Evolutionary conservation across 106 monocot genomes (phyloP).

Genomic region (Triglochin maritima): DNA sequence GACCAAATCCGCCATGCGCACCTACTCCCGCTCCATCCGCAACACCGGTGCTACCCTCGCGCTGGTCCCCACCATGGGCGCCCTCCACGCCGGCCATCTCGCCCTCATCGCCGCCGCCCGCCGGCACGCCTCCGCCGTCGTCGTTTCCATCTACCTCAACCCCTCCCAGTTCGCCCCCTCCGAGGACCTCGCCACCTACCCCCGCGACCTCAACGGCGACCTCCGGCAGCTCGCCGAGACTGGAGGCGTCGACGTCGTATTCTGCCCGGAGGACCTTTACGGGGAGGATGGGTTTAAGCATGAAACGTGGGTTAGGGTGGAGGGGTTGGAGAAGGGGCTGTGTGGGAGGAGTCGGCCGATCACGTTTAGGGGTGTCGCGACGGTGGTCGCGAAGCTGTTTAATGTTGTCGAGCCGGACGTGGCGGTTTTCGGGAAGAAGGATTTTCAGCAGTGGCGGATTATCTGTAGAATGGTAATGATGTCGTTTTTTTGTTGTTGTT

Average conservation of each 20-base stretch:
- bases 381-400: constrained; percentile 79
- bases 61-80: constrained; percentile 96
- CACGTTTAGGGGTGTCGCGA: constrained; percentile 83
- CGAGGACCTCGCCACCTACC: constrained; percentile 86
- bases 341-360: constrained; percentile 80
- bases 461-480: constrained; percentile 65
- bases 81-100: constrained; percentile 86
- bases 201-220: constrained; percentile 56
- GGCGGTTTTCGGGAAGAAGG: constrained; percentile 94
- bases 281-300: constrained; percentile 35
- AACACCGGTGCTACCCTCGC: constrained; percentile 35
- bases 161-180: constrained; percentile 89
- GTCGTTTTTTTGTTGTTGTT: background rate
- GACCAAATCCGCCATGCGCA: constrained; percentile 44
- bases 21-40: constrained; percentile 49
- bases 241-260: constrained; percentile 53
- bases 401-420: constrained; percentile 93
- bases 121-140: constrained; percentile 33
- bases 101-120: constrained; percentile 50
- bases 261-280: constrained; percentile 66
- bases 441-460: constrained; percentile 94
- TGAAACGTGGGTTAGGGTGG: constrained; percentile 87
- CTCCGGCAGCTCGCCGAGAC: constrained; percentile 46
- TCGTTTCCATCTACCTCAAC: constrained; percentile 96
- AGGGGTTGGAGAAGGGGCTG: constrained; percentile 74